phyloP scores from a whole-genome alignment of 495 filamentous ascomycete genomes.

The Rhypophila decipiens region DNA sequence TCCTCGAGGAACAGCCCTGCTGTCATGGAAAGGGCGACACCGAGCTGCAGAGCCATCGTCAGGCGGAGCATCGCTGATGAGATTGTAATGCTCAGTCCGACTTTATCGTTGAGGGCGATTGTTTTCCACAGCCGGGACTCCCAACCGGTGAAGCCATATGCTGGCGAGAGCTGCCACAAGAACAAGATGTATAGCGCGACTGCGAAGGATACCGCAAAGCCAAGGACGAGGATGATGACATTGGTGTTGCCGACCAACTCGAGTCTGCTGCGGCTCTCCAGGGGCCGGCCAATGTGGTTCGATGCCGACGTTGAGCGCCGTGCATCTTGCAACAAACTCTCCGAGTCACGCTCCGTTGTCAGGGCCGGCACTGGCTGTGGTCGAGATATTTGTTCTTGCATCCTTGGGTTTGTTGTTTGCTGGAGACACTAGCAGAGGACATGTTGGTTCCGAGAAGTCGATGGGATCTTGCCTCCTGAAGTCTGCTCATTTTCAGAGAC shows the following conservation, averaged over 20 bases:
- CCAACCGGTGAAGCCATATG: neutral
- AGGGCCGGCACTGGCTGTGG: no score
- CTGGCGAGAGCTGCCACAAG: neutral
- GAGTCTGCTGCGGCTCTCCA: neutral
- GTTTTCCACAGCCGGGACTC: neutral
- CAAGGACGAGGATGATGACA: neutral
- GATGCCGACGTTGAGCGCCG: no score
- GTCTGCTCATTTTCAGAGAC: no score
- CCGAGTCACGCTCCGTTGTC: no score
- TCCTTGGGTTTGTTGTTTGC: no score
- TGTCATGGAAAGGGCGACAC: neutral
- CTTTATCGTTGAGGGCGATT: neutral
- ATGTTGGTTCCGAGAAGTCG: no score
- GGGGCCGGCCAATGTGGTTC: neutral
- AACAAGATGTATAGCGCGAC: neutral
- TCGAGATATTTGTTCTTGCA: no score
- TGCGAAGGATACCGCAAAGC: neutral
- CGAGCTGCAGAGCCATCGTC: neutral
- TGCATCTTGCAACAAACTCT: no score
- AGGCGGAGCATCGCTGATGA: neutral
- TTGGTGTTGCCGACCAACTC: neutral
- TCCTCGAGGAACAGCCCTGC: neutral
- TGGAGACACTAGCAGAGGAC: no score
- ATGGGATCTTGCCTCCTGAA: no score
- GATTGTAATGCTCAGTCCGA: neutral